Evolutionary conservation across 2,329 filamentous ascomycete species (phyloP), one percentile per base, ranked within the genome.

Genomic region (Fusarium duplospermum): DNA sequence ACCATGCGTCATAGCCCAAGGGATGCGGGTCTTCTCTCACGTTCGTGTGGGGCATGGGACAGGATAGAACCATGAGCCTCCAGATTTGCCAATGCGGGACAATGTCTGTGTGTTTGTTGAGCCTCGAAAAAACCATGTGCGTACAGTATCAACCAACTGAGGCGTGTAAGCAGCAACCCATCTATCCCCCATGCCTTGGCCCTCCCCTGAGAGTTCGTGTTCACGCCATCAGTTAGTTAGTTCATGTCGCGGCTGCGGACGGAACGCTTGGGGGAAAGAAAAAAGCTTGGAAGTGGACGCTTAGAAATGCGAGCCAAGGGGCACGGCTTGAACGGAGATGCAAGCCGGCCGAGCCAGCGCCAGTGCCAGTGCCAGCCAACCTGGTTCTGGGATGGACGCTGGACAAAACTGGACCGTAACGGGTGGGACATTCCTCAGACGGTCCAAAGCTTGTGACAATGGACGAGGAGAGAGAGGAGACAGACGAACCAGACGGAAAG

Each of bases 1-100:
- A n/a, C 33, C 59, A 67, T 76, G 71, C 73, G 68, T 78, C 76
- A 78, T 76, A 71, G 75, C 66, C 65, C 61, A 63, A 65, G 45
- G 47, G 52, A 24, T 64, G 64, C 66, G 71, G 68, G 73, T 62
- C 70, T 67, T 66, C 56, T 56, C 27, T 63, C 45, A 31, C 54
- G 40, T 57, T 59, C 45, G 67, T 52, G 68, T 70, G 71, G 72
- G 66, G 64, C 59, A 35, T n/a, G 38, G 38, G 58, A 45, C 38
- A 64, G 67, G 56, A 69, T 62, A 64, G 24, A 29, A 50, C 56
- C 62, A 62, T 38, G 72, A 74, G 47, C 38, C 62, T 67, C 56
- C 14, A 22, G 59, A 54, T 68, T 52, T 52, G 57, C 27, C 40
- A 50, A 71, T 71, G 63, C 50, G 35, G 57, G 56, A 40, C 52